Base-by-base conservation (phyloP, 2,329 filamentous ascomycete species). In the Fusarium foetens region DNA sequence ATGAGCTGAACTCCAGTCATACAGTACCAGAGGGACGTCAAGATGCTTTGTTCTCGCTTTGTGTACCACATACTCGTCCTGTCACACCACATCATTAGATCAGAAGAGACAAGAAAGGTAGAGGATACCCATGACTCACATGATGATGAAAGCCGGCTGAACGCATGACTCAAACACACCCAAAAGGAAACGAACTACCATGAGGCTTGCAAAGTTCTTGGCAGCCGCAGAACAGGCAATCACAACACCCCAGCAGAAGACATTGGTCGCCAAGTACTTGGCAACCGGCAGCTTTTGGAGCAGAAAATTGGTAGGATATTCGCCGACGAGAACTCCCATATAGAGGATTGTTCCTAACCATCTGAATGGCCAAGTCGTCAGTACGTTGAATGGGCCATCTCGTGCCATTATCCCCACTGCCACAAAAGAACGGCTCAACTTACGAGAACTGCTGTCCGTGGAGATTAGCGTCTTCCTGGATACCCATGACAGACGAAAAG, bases 321-420 rank as follows among this genome's bases (percentile, higher is more conserved):
- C 82, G 60, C 83, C 84, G 17, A 80, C 80, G 12, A 87, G 81
- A 73, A 86, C 85, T 29, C 78, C 77, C 17, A 81, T 75, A 67
- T 81, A 81, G 8, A 81, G 73, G 39, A 80, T 76, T 1, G 77
- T 78, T 31, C 78, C 79, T 16, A 93, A 83, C 91, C 91, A 93
- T 53, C 43, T 46, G 43, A 21, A 7, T 0, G 19, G 6, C 6
- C 25, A 11, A 29, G 27, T 16, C 3, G 43, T 46, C 8, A 46
- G 43, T 46, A 46, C 27, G 4, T 46, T 8, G 17, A 27, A 46
- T 16, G 7, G 33, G 8, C 33, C 4, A 16, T 35, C 14, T 16
- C 33, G 33, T 7, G 33, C 13, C 8, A 33, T 33, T 3, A 33
- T 33, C 13, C 11, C 38, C 10, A 6, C 8, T 27, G 6, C 27